These are phyloP conservation scores for Ambrosiella beaveri DNA, from an alignment of 2,329 filamentous ascomycete genomes.

Conservation along the genomic window DNA sequence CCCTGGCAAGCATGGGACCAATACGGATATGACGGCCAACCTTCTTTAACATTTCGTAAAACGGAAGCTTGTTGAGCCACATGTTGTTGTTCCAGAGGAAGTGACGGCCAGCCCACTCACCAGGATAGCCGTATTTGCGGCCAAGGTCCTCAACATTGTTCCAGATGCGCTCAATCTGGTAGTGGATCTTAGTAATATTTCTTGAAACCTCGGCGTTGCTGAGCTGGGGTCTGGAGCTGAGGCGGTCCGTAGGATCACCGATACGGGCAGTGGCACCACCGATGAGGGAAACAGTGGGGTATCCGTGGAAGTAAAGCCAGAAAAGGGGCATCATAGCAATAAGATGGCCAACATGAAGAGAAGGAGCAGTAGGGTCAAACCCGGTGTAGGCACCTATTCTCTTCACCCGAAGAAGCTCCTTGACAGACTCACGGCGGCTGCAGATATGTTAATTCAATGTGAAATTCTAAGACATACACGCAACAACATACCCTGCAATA, in stretches of 20 bases:
- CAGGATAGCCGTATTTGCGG: conserved; percentile 44
- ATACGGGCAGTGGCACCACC: conserved; percentile 62
- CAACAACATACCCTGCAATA: conserved; percentile 46
- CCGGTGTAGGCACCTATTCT: conserved; percentile 63
- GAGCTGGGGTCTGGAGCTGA: conserved; percentile 41
- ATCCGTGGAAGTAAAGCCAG: conserved; percentile 67
- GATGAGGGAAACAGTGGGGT: conserved; percentile 47
- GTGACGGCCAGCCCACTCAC: conserved; percentile 47
- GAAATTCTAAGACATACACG: neutral
- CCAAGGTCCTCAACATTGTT: conserved; percentile 51
- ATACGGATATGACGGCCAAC: conserved; percentile 60
- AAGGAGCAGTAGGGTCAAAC: conserved; percentile 65
- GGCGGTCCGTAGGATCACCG: conserved; percentile 59
- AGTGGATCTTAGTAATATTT: conserved; percentile 52
- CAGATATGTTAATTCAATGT: neutral
- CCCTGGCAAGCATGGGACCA: conserved; percentile 72
- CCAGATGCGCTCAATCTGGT: conserved; percentile 58
- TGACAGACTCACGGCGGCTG: conserved; percentile 35
- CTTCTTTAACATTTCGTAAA: conserved; percentile 58
- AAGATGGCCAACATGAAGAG: conserved; percentile 65
- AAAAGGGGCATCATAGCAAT: conserved; percentile 69
- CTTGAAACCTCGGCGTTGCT: conserved; percentile 34
- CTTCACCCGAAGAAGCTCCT: conserved; percentile 44
- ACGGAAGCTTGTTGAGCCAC: conserved; percentile 59
- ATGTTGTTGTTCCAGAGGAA: conserved; percentile 62